A percentile compares a stretch with the other conserved stretches of the same genome.
These are phyloP conservation scores for Tylopilus plumbeoviolaceoides DNA, from an alignment of 768 basidiomycete genomes.

Conservation along the genomic window DNA sequence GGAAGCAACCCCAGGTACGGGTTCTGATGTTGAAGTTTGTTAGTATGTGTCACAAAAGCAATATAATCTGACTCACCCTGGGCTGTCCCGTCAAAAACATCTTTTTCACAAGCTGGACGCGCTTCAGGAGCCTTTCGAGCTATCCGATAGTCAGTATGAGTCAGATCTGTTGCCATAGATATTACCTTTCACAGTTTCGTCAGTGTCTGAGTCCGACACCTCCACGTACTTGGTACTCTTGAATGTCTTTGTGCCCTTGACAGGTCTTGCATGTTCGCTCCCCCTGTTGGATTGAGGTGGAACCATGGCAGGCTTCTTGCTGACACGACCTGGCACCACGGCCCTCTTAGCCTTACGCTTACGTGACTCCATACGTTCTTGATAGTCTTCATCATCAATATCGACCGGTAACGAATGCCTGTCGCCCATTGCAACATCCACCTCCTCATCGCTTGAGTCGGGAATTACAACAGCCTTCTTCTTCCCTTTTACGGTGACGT, in stretches of 20 bases:
- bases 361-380: neutral
- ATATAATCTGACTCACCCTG: neutral
- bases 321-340: neutral
- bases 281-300: neutral
- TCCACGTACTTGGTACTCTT: neutral
- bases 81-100: neutral
- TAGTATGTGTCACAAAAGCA: neutral
- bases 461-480: neutral
- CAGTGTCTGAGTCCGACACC: neutral
- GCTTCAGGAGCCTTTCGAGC: neutral
- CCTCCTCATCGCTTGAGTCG: neutral
- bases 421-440: too few species aligned
- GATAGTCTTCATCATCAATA: neutral
- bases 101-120: neutral
- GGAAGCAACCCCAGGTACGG: neutral
- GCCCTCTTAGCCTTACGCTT: conserved; percentile 1
- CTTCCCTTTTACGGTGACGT: neutral
- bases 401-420: too few species aligned
- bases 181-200: neutral
- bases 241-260: neutral
- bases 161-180: neutral
- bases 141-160: neutral
- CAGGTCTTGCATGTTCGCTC: neutral
- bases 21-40: neutral
- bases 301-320: neutral